phyloP scores from a whole-genome alignment of 2,329 filamentous ascomycete species.

The Arthroderma sp. region DNA sequence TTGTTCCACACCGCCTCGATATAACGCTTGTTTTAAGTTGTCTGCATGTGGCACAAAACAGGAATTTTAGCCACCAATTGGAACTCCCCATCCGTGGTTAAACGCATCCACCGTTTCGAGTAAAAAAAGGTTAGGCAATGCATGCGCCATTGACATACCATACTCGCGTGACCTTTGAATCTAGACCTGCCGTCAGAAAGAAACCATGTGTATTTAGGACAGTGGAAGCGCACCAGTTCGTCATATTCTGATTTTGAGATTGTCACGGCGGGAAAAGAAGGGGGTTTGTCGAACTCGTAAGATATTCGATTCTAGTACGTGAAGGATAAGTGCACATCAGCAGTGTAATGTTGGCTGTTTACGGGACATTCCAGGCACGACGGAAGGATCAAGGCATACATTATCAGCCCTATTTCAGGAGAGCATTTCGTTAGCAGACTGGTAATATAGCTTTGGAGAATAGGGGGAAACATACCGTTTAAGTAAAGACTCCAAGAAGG shows the following conservation, averaged over 20 bases:
- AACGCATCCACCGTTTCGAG: too few species aligned
- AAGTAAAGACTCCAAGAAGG: conserved; percentile 49
- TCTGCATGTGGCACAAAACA: conserved; percentile 18
- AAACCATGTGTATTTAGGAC: conserved; percentile 5
- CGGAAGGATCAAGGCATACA: conserved; percentile 2
- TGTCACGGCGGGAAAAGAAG: conserved; percentile 33
- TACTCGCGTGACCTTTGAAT: conserved; percentile 17
- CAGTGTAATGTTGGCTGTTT: neutral
- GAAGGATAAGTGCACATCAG: neutral
- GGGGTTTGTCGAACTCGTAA: conserved; percentile 24
- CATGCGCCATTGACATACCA: conserved; percentile 12
- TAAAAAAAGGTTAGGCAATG: neutral
- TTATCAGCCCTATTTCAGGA: conserved; percentile 2
- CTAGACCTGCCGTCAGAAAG: conserved; percentile 10
- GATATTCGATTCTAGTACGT: conserved; percentile 6
- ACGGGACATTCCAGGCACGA: neutral
- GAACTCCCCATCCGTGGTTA: too few species aligned
- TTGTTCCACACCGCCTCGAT: conserved; percentile 37
- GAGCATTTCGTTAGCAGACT: too few species aligned
- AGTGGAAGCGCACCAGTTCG: conserved; percentile 34
- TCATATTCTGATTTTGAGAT: conserved; percentile 52
- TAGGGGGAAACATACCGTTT: conserved; percentile 39
- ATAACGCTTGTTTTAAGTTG: conserved; percentile 36
- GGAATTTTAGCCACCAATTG: neutral
- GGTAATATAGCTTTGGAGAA: neutral